Base-by-base conservation (phyloP, 1,284 basidiomycete species). In the Ustilago sp. region DNA sequence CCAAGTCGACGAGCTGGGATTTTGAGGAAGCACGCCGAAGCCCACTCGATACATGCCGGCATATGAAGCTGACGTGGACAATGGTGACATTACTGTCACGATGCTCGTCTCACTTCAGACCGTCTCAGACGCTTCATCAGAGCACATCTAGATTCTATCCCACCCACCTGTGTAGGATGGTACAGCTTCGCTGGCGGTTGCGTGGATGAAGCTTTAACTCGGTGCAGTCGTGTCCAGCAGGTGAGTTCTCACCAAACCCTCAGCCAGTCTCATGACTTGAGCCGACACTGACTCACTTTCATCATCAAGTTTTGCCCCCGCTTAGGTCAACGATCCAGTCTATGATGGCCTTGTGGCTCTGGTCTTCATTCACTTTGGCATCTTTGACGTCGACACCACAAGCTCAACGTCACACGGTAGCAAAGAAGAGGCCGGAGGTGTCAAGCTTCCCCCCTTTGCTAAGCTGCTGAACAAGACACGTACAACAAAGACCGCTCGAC, bases 361-460 rank as follows among this genome's bases (percentile, higher is more conserved):
- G 32, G 63, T 57, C 19, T 62, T 64, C 5, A 35, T 63, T 28
- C 61, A 69, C 34, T 63, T 69, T 41, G 67, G 61, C 8, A 50
- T 63, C 15, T 51, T 60, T 12, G 47, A 69, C n/a, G 1, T 61
- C 1, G 50, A 38, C 28, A 28, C 8, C 1, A 39, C 31, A 2
- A 23, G 8, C 7, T 8, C 15, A 9, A 12, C 3, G 23, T 0
- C 45, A 23, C 34, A n/a, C n/a, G 13, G 32, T 11, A 6, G 34
- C 13, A 4, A 8, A 31, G 43, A 48, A 11, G 57, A 31, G 3
- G 28, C 8, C 13, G 19, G 6, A 4, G 2, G 3, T n/a, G 19
- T 34, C 6, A 38, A 45, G 13, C 34, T 8, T 4, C 50, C 17
- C 3, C 34, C 48, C 32, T 17, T 58, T 17, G 9, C 34, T 7